Base-by-base conservation (phyloP, 805 yeast species). In the Ogataea degrootiae region DNA sequence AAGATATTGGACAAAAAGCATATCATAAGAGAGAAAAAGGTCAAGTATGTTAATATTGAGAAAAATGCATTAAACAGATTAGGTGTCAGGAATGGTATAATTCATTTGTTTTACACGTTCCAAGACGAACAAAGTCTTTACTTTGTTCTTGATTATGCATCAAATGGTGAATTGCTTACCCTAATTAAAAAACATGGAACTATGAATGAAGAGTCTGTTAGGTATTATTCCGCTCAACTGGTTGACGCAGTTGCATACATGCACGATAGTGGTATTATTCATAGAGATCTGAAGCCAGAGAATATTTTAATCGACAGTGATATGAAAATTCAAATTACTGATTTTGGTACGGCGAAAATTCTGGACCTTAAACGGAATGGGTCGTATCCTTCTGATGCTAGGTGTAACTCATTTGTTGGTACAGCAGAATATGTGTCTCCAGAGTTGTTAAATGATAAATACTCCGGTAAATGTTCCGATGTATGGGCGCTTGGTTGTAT, bases 371-470 rank as follows among this genome's bases (percentile, higher is more conserved):
- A 71, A 22, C 71, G 65, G 2, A 66, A 73, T n/a, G 81, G 77
- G 36, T 69, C 66, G 9, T 85, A 80, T 58, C 90, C 91, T 9
- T 59, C 74, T 15, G 85, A 85, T 57, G 79, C 82, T 1, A 74
- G 81, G 56, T 90, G 94, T 0, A 83, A 78, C 54, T 86, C 94
- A 0, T 87, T 87, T 67, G 95, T 87, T 29, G 96, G 96, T 4
- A 86, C 92, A 0, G 92, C 92, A 0, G 92, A 85, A 56, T 85
- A 85, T 57, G 91, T 86, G 6, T 83, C 91, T 0, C 95, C 96
- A 0, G 96, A 87, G 58, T 68, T 87, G 36, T 69, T 87, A 49
- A 87, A 83, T 52, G 86, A 77, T 58, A 86, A 85, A 57, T 83
- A 80, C 55, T 75, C 81, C 56, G 83, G 84, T 5, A 78, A 77